A percentile compares a stretch with the other conserved stretches of the same genome.
Evolutionary conservation across 164 flowering plant genomes (phyloP).

Genomic region (Kalanchoe fedtschenkoi): DNA sequence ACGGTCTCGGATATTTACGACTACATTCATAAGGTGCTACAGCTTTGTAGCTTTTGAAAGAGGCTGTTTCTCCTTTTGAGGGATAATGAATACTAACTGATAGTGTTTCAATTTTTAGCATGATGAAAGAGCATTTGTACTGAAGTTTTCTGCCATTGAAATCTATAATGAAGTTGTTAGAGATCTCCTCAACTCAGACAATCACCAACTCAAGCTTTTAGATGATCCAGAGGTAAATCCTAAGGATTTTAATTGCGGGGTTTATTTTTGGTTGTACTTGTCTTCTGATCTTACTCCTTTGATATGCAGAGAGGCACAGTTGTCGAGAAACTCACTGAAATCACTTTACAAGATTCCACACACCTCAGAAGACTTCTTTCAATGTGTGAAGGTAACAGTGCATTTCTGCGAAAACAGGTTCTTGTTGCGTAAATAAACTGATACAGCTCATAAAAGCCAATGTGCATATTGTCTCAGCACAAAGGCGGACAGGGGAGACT

Average conservation of each 20-base stretch:
- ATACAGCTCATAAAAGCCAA: not conserved
- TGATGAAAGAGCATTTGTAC: constrained; percentile 5
- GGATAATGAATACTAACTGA: not conserved
- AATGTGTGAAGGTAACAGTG: constrained; percentile 45
- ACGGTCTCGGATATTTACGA: constrained; percentile 48
- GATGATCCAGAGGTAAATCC: constrained; percentile 58
- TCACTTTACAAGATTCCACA: constrained; percentile 32
- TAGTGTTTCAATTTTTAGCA: not conserved
- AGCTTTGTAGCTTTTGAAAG: not conserved
- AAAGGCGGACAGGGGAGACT: constrained; percentile 61
- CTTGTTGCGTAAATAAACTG: not conserved
- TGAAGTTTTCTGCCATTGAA: constrained; percentile 54
- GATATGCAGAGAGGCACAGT: constrained; percentile 44
- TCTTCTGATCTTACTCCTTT: not conserved
- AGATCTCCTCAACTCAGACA: constrained; percentile 43
- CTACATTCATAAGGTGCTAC: constrained; percentile 34
- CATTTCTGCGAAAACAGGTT: not conserved
- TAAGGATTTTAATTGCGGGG: not conserved
- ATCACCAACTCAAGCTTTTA: constrained; percentile 42
- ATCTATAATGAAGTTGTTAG: constrained; percentile 57
- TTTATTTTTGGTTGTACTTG: not conserved
- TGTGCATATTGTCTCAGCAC: constrained; percentile 28
- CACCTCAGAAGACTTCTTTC: constrained; percentile 45
- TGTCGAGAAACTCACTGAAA: constrained; percentile 57
- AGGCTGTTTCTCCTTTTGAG: not conserved